Percentiles rank a stretch among this genome's conserved stretches.
phyloP scores from a whole-genome alignment of 805 yeast genomes.

The Komagataella ulmi region DNA sequence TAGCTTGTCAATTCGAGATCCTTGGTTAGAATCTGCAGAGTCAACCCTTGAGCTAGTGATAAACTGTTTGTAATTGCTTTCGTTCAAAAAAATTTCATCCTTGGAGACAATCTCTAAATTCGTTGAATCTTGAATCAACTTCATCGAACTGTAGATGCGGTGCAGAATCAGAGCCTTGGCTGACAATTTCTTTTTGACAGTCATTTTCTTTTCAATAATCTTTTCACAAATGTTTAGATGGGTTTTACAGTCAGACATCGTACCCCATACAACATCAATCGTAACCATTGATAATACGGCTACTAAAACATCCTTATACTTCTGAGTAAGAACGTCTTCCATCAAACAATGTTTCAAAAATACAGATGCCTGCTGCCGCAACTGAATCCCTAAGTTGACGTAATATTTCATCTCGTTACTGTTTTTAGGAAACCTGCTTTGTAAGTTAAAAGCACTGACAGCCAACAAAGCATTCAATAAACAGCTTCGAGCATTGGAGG shows the following conservation, averaged over 20 bases:
- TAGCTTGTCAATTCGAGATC: background rate
- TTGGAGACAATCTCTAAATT: conserved; percentile 24
- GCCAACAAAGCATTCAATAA: conserved; percentile 69
- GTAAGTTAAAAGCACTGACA: conserved; percentile 70
- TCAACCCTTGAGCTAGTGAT: conserved; percentile 12
- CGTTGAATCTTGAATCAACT: conserved; percentile 68
- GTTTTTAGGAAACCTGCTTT: conserved; percentile 55
- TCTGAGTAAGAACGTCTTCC: conserved; percentile 39
- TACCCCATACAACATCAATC: conserved; percentile 83
- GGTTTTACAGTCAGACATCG: conserved; percentile 72
- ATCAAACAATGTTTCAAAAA: conserved; percentile 49
- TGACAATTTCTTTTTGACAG: conserved; percentile 48
- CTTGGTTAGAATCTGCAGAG: background rate
- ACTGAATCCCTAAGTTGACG: conserved; percentile 56
- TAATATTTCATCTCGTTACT: conserved; percentile 60
- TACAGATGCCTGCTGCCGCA: conserved; percentile 61
- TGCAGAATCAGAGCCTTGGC: conserved; percentile 70
- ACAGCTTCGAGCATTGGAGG: conserved; percentile 68
- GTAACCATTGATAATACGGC: conserved; percentile 81
- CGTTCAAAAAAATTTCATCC: conserved; percentile 21
- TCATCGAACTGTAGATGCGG: conserved; percentile 63
- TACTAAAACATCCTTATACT: conserved; percentile 73
- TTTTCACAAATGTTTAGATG: conserved; percentile 68
- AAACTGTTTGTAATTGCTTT: conserved; percentile 18
- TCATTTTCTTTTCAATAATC: conserved; percentile 58